Evolutionary conservation across 805 yeast species (phyloP), one percentile per base, ranked within the genome.

Genomic region (Lachancea kluyveri): DNA sequence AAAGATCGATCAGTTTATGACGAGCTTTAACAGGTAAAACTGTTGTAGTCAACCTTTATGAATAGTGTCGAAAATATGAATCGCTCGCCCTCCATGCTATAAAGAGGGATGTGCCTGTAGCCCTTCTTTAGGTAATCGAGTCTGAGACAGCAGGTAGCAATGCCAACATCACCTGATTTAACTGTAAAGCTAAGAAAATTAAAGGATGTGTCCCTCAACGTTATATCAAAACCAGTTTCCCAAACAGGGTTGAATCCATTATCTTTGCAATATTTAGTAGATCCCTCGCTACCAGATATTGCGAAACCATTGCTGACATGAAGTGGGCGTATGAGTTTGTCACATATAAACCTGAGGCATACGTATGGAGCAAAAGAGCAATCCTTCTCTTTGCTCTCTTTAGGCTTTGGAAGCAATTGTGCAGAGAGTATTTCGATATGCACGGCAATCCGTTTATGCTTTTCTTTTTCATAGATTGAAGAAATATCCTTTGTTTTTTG

Each of bases 171-270:
- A 2, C 59, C 62, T 3, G 74, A 58, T 40, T 70, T 69, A 3
- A 78, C 67, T 2, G 65, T 46, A 32, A 83, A 65, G 34, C 74
- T 60, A 6, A 80, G 39, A 50, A 83, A 83, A 2, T 75, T 68
- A 24, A 81, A 61, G 33, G 62, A 57, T 5, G 50, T 53, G 6
- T 67, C 53, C 4, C 57, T 52, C 5, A 65, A 43, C 0, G 46
- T 46, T 3, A 79, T 67, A n/a, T 52, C 40, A 39, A 77, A 68
- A 4, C 50, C 53, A 30, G 70, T 67, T 40, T 79, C 74, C 96
- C 96, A 90, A 5, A 69, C 57, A 0, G 96, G 96, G 49, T 83
- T 86, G 59, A 84, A 85, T 0, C 96, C 96, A 57, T 88, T 87
- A 30, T 74, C 76, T 5, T 54, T 50, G 1, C 80, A 69, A 4